Evolutionary conservation across 805 yeast genomes (phyloP).

Genomic region (Wickerhamiella occidentalis): DNA sequence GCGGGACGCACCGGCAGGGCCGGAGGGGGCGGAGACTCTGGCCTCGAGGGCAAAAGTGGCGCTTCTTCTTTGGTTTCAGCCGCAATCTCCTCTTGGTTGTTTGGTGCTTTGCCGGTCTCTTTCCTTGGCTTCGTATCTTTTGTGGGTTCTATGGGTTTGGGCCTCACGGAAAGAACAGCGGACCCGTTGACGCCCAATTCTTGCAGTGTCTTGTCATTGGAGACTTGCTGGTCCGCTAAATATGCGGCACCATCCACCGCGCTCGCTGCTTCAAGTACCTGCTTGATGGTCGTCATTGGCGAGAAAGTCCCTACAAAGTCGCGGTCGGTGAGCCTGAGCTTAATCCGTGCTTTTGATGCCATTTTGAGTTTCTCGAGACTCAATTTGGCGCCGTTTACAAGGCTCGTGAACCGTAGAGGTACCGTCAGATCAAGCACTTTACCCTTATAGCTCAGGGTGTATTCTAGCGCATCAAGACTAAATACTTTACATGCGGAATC

Average conservation of each 20-base stretch:
- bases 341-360: slow-evolving; percentile 14
- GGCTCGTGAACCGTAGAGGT: slow-evolving; percentile 18
- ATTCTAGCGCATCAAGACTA: slow-evolving; percentile 11
- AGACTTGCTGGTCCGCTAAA: slow-evolving; percentile 8
- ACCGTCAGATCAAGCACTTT: slow-evolving; percentile 19
- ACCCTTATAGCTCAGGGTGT: slow-evolving; percentile 15
- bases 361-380: slow-evolving; percentile 10
- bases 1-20: not conserved
- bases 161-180: slow-evolving; percentile 1
- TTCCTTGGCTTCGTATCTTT: too few species aligned
- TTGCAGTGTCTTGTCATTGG: not conserved
- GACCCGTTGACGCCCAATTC: slow-evolving; percentile 13
- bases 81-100: not conserved
- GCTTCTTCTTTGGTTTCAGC: too few species aligned
- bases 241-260: slow-evolving; percentile 13
- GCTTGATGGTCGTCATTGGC: slow-evolving; percentile 5
- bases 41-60: not conserved
- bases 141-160: too few species aligned
- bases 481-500: slow-evolving; percentile 17
- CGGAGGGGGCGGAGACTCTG: not conserved
- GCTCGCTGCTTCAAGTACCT: slow-evolving; percentile 13
- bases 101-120: not conserved
- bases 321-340: slow-evolving; percentile 15
- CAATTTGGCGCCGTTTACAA: slow-evolving; percentile 19
- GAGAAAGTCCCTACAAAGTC: slow-evolving; percentile 18